Evolutionary conservation across 148 eudicot genomes (phyloP).

Genomic region (Limonium bicolor): DNA sequence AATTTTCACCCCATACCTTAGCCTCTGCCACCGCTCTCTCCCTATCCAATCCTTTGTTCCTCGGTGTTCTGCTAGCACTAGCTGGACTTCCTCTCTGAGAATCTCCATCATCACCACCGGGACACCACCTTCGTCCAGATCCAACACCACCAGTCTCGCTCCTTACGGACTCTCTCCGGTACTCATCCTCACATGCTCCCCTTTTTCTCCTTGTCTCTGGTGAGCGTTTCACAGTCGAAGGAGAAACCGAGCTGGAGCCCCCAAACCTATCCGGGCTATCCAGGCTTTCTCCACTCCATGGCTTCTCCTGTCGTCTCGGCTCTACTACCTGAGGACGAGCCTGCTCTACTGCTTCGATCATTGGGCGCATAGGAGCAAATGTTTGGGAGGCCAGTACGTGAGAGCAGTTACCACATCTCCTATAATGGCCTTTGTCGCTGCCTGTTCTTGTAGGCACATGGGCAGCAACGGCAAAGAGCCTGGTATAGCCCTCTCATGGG

Average conservation of each 20-base stretch:
- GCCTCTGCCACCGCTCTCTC: slow-evolving; percentile 69
- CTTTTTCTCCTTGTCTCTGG: slow-evolving; percentile 1
- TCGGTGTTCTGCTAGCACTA: slow-evolving; percentile 1
- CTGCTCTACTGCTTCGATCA: neutral
- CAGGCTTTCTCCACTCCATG: slow-evolving; percentile 3
- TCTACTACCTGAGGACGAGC: slow-evolving; percentile 2
- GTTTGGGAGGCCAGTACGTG: slow-evolving; percentile 3
- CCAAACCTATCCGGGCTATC: slow-evolving; percentile 4
- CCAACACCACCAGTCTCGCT: slow-evolving; percentile 1
- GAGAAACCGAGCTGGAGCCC: slow-evolving; percentile 1
- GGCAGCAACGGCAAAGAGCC: slow-evolving; percentile 4
- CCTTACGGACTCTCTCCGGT: slow-evolving; percentile 1
- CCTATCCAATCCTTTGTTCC: slow-evolving; percentile 21
- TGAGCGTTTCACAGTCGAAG: neutral
- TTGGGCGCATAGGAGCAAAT: neutral
- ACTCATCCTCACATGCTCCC: neutral
- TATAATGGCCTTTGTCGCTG: slow-evolving; percentile 3
- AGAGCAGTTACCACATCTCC: slow-evolving; percentile 5
- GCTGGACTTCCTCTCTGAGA: neutral
- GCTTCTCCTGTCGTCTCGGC: slow-evolving; percentile 2
- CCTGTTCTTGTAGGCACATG: slow-evolving; percentile 6
- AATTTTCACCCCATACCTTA: slow-evolving; percentile 65
- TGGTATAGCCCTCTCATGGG: slow-evolving; percentile 6
- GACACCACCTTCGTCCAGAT: slow-evolving; percentile 3
- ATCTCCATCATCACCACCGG: neutral